phyloP scores from a whole-genome alignment of 2,329 filamentous ascomycete species.

The Hymenoscyphus infarciens region DNA sequence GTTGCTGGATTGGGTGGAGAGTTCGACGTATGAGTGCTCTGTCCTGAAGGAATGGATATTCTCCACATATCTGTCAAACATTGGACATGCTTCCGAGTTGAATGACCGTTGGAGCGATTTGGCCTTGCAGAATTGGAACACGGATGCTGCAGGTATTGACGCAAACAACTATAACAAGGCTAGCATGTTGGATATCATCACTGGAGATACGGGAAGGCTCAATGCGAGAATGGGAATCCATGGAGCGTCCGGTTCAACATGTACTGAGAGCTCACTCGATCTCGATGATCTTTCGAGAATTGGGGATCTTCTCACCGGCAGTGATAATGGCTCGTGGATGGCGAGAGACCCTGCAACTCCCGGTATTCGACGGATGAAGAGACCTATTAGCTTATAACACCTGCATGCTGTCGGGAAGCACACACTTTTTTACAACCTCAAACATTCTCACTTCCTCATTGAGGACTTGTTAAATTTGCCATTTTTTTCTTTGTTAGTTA shows the following conservation, averaged over 20 bases:
- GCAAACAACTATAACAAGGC: constrained; percentile 16
- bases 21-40: constrained; percentile 21
- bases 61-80: constrained; percentile 12
- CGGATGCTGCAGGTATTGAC: constrained; percentile 17
- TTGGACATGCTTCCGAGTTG: constrained; percentile 10
- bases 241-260: constrained; percentile 3
- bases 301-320: constrained; percentile 2
- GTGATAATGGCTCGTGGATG: constrained; percentile 7
- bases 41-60: constrained; percentile 20
- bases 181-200: constrained; percentile 22
- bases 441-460: too few relatives aligned
- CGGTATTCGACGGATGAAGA: background rate
- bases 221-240: constrained; percentile 14
- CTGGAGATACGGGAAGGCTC: constrained; percentile 15
- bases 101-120: constrained; percentile 21
- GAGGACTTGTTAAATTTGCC: too few relatives aligned
- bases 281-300: constrained; percentile 9
- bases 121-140: constrained; percentile 22
- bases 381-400: background rate
- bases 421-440: too few relatives aligned
- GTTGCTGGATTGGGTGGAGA: constrained; percentile 24
- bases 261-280: constrained; percentile 13
- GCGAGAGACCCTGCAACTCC: background rate
- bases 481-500: background rate
- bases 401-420: background rate